Base-by-base conservation (phyloP, 2,329 filamentous ascomycete genomes). In the Aspergillus pseudoterreus region DNA sequence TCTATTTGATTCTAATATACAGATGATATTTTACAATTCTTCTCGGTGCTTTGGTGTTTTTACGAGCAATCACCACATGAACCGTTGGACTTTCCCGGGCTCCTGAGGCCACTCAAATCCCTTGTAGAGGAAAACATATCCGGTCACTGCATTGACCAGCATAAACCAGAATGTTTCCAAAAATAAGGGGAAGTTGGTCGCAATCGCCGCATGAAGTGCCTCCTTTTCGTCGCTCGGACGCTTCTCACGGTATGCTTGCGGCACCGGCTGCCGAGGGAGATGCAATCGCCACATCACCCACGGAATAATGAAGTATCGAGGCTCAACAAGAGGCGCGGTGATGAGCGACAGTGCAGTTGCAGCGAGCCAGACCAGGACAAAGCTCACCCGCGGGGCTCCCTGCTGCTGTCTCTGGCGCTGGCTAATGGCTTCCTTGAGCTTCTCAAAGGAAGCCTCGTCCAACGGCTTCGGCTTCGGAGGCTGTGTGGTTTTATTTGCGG, bases 241-340 rank as follows among this genome's bases (percentile, higher is more conserved):
- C 48, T 61, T 59, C 30, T 65, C 52, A 14, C 65, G 64, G 50
- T 67, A 65, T 19, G 57, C 53, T 3, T 63, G 53, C 12, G 66
- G 65, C 36, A 60, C 64, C 45, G 47, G 77, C 70, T 63, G 58
- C 6, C 62, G 59, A 0, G 90, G 90, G 0, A 95, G 74, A 63
- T 95, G 81, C 6, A 97, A 73, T 1, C 94, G 82, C 90, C 92
- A 97, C 63, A 96, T 85, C 8, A 96, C 82, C 90, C 91, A 99
- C 0, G 92, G 92, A 11, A 96, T 79, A 66, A 99, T 95, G 70
- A 96, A 96, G 71, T 99, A 99, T 12, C 94, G 83, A 12, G 94
- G 94, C 69, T 99, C 94, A 9, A 99, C 92, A 0, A 99, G 80
- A 0, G 94, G 92, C 0, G 94, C 92, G 0, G 90, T 94, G 49